Percentiles rank a stretch among this genome's conserved stretches.
Conservation (phyloP, 2,329 filamentous ascomycete species). For the Nigrospora sphaerica region DNA sequence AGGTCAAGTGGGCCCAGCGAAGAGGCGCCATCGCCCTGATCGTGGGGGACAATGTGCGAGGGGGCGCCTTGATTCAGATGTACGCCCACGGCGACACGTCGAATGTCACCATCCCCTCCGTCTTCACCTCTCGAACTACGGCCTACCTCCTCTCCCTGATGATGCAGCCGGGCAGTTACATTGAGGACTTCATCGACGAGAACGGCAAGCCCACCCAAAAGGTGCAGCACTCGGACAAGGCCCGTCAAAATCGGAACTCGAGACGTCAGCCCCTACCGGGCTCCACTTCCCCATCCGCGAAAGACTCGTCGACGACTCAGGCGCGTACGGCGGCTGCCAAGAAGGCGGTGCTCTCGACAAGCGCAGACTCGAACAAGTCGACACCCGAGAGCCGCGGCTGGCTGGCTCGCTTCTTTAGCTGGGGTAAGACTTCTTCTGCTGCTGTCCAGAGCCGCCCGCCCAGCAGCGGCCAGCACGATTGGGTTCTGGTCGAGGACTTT, state of each 20-base stretch:
- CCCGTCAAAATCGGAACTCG: slow-evolving; percentile 26
- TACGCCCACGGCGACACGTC: slow-evolving; percentile 95
- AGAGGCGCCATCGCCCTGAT: slow-evolving; percentile 85
- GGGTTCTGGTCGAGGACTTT: slow-evolving; percentile 63
- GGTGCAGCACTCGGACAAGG: slow-evolving; percentile 40
- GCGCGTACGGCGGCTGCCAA: slow-evolving; percentile 14
- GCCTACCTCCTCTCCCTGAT: slow-evolving; percentile 87
- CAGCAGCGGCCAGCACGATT: slow-evolving; percentile 67
- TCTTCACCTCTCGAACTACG: slow-evolving; percentile 93
- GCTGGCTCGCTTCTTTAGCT: slow-evolving; percentile 36
- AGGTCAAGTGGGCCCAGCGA: slow-evolving; percentile 93
- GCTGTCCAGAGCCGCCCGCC: slow-evolving; percentile 53
- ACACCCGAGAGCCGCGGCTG: slow-evolving; percentile 24
- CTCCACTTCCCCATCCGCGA: slow-evolving; percentile 15
- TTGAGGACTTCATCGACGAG: slow-evolving; percentile 53
- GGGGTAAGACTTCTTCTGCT: slow-evolving; percentile 19
- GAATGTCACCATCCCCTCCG: slow-evolving; percentile 85
- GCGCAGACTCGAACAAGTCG: slow-evolving; percentile 13
- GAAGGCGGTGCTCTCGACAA: slow-evolving; percentile 12
- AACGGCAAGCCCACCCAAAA: slow-evolving; percentile 50
- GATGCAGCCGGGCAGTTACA: slow-evolving; percentile 62
- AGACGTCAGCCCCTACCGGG: slow-evolving; percentile 18
- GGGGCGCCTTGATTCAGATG: slow-evolving; percentile 90
- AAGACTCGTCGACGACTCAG: slow-evolving; percentile 17
- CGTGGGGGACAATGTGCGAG: slow-evolving; percentile 86